Conservation (phyloP, 2,329 filamentous ascomycete species). For the Cladosporium sp. region DNA sequence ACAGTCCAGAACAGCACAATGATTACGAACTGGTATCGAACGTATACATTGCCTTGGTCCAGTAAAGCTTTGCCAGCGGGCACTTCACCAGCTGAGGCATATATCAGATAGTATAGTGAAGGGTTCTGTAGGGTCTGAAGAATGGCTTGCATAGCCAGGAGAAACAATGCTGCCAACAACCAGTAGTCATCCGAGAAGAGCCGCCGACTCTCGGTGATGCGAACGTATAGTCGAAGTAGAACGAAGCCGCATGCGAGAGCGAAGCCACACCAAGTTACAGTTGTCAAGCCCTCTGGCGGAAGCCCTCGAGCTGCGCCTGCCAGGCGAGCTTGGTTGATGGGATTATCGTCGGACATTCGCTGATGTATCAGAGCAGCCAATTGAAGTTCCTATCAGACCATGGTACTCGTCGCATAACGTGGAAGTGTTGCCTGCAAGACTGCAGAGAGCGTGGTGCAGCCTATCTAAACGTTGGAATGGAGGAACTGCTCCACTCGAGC, state of each 20-base stretch:
- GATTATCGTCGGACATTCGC: background rate
- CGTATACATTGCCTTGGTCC: constrained; percentile 3
- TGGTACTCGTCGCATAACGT: background rate
- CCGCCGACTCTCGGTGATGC: constrained; percentile 2
- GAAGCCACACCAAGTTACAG: background rate
- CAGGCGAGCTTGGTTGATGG: constrained; percentile 7
- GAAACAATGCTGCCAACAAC: background rate
- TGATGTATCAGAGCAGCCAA: background rate
- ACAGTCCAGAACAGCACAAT: background rate
- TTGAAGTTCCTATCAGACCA: background rate
- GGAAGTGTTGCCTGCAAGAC: background rate
- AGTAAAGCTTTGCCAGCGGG: constrained; percentile 5
- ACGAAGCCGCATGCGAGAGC: background rate
- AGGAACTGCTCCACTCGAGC: background rate
- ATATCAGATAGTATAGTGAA: constrained; percentile 5
- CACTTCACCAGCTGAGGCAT: background rate
- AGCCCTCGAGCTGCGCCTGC: constrained; percentile 5
- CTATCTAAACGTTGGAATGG: background rate
- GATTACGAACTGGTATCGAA: constrained; percentile 6
- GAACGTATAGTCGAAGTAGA: constrained; percentile 1
- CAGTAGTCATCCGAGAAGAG: constrained; percentile 7
- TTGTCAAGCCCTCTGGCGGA: background rate
- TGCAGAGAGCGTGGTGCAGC: background rate
- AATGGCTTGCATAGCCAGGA: background rate
- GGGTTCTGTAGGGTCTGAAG: constrained; percentile 6